Conservation (phyloP, 1,284 basidiomycete species). For the Pseudozyma sp. region DNA sequence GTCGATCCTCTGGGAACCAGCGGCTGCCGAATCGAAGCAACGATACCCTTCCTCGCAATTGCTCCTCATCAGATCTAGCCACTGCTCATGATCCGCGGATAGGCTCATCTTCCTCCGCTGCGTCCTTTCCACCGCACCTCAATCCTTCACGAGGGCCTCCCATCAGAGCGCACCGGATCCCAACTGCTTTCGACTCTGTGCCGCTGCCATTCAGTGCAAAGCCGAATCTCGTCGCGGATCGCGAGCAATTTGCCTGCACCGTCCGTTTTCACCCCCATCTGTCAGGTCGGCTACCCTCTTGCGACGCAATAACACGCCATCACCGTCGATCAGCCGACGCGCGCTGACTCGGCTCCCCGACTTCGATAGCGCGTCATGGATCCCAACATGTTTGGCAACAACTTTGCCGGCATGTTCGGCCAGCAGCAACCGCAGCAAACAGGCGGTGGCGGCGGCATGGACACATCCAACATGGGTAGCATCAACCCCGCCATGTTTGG, state of each 20-base stretch:
- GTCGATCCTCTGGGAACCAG: too few relatives aligned
- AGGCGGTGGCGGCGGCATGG: conserved; percentile 28
- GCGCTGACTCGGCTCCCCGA: conserved; percentile 24
- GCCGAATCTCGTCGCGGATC: too few relatives aligned
- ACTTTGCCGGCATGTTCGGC: conserved; percentile 51
- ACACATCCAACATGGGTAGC: conserved; percentile 33
- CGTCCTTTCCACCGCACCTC: too few relatives aligned
- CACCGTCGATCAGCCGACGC: conserved; percentile 27
- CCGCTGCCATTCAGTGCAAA: too few relatives aligned
- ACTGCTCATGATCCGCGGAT: background rate
- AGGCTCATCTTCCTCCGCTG: background rate
- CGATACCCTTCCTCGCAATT: too few relatives aligned
- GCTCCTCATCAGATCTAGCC: background rate
- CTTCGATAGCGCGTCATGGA: conserved; percentile 42
- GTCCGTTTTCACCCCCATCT: too few relatives aligned
- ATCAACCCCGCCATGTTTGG: conserved; percentile 53
- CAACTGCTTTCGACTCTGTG: too few relatives aligned
- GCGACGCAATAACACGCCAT: background rate
- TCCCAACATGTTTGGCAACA: conserved; percentile 54
- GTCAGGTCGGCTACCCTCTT: conserved; percentile 1
- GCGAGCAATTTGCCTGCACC: too few relatives aligned
- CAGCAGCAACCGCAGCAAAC: conserved; percentile 32
- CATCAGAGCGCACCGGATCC: too few relatives aligned
- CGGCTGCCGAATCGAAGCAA: too few relatives aligned
- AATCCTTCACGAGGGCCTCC: too few relatives aligned